Evolutionary conservation across 2,329 filamentous ascomycete species (phyloP).

Genomic region (Xylaria hypoxylon): DNA sequence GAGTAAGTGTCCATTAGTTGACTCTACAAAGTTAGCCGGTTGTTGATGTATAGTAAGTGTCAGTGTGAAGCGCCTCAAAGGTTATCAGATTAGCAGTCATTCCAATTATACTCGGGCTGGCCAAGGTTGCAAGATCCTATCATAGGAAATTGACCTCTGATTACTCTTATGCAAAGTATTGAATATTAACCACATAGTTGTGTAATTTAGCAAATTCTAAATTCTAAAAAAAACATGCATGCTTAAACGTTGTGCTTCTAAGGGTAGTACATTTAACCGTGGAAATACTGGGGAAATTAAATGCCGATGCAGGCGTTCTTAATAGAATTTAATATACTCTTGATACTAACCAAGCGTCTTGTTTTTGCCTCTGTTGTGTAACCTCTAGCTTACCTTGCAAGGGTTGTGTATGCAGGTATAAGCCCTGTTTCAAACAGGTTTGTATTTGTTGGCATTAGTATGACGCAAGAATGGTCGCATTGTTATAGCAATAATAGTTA

Average conservation of each 20-base stretch:
- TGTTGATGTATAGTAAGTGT: neutral
- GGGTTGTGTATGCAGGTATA: conserved; percentile 7
- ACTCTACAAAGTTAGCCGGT: neutral
- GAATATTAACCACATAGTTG: neutral
- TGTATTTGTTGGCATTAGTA: neutral
- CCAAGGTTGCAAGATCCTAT: neutral
- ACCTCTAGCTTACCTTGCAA: conserved; percentile 23
- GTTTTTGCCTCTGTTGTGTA: conserved; percentile 19
- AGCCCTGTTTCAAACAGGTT: neutral
- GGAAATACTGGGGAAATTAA: conserved; percentile 5
- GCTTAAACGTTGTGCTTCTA: neutral
- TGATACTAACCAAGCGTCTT: neutral
- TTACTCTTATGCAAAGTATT: neutral
- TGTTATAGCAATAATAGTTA: conserved; percentile 6
- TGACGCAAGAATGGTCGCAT: conserved; percentile 6
- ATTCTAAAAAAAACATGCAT: neutral
- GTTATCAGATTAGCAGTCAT: neutral
- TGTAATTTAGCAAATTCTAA: neutral
- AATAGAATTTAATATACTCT: neutral
- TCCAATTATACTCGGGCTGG: neutral
- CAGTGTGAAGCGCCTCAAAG: neutral
- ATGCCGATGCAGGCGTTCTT: conserved; percentile 12
- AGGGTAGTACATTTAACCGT: neutral
- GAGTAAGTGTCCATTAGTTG: neutral
- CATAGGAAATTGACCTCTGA: neutral